phyloP scores from a whole-genome alignment of 2,329 filamentous ascomycete genomes.

The Thielaviopsis ethacetica region DNA sequence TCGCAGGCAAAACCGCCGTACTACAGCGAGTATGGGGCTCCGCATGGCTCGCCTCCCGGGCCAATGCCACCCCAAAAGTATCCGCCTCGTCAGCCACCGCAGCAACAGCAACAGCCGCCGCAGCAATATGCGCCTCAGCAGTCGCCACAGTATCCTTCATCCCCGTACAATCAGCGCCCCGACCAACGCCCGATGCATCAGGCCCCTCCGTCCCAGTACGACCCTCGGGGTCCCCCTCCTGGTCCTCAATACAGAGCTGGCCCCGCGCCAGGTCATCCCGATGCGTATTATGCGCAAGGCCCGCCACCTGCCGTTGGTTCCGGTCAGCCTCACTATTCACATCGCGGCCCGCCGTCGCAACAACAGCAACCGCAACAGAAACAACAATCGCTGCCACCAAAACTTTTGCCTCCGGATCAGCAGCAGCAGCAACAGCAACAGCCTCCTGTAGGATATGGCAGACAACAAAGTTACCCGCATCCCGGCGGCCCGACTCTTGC shows the following conservation, averaged over 20 bases:
- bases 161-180: slow-evolving; percentile 5
- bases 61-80: slow-evolving; percentile 31
- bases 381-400: slow-evolving; percentile 19
- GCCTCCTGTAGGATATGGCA: slow-evolving; percentile 26
- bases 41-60: slow-evolving; percentile 22
- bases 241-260: neutral
- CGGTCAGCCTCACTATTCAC: slow-evolving; percentile 13
- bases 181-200: slow-evolving; percentile 1
- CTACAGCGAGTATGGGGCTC: slow-evolving; percentile 35
- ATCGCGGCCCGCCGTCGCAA: slow-evolving; percentile 17
- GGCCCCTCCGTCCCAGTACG: neutral
- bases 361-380: slow-evolving; percentile 21
- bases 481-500: slow-evolving; percentile 34
- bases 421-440: slow-evolving; percentile 25
- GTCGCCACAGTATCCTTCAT: slow-evolving; percentile 6
- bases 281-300: neutral
- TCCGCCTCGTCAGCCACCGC: slow-evolving; percentile 17
- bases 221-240: neutral
- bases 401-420: slow-evolving; percentile 14
- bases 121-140: slow-evolving; percentile 1
- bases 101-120: slow-evolving; percentile 14
- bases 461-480: slow-evolving; percentile 21
- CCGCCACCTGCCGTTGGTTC: neutral
- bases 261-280: neutral
- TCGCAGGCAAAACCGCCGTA: slow-evolving; percentile 17